Evolutionary conservation across 495 filamentous ascomycete genomes (phyloP).

Genomic region (Podospora pseudopauciseta): DNA sequence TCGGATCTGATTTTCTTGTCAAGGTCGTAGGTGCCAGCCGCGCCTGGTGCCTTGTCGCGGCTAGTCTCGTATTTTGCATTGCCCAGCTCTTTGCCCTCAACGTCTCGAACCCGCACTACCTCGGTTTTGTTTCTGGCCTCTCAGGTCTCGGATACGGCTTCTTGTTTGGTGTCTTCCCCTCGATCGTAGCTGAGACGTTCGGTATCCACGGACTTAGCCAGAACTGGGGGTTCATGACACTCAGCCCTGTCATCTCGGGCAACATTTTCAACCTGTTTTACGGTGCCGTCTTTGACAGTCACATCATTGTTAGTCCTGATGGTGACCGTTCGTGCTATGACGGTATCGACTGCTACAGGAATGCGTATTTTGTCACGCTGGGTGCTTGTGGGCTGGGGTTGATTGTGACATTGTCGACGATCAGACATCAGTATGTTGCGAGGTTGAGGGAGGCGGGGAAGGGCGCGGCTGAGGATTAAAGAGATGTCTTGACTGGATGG

Average conservation of each 20-base stretch:
- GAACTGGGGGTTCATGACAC: slow-evolving; percentile 94
- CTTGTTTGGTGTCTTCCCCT: slow-evolving; percentile 91
- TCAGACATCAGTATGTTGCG: slow-evolving; percentile 56
- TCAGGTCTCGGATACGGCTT: slow-evolving; percentile 92
- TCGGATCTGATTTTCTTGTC: slow-evolving; percentile 85
- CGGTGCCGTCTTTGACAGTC: slow-evolving; percentile 72
- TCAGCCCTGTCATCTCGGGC: slow-evolving; percentile 77
- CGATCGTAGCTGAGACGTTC: slow-evolving; percentile 87
- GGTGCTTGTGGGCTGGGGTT: slow-evolving; percentile 68
- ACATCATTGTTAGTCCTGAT: slow-evolving; percentile 62
- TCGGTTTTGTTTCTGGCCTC: slow-evolving; percentile 73
- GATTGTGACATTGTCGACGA: slow-evolving; percentile 68
- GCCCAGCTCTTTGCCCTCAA: slow-evolving; percentile 76
- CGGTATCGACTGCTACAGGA: slow-evolving; percentile 74
- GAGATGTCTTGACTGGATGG: neutral
- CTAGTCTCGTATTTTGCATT: slow-evolving; percentile 69
- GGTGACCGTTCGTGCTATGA: slow-evolving; percentile 74
- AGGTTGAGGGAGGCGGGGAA: slow-evolving; percentile 34
- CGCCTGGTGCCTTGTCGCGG: slow-evolving; percentile 82
- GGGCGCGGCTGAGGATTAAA: slow-evolving; percentile 33
- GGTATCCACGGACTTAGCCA: slow-evolving; percentile 82
- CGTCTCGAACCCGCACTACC: slow-evolving; percentile 75
- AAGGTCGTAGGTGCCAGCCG: slow-evolving; percentile 75
- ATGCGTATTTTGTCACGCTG: slow-evolving; percentile 82
- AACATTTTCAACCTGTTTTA: slow-evolving; percentile 93